Evolutionary conservation across 2,329 filamentous ascomycete species (phyloP), one percentile per base, ranked within the genome.

Genomic region (Nothophaeocryptopus gaeumannii): DNA sequence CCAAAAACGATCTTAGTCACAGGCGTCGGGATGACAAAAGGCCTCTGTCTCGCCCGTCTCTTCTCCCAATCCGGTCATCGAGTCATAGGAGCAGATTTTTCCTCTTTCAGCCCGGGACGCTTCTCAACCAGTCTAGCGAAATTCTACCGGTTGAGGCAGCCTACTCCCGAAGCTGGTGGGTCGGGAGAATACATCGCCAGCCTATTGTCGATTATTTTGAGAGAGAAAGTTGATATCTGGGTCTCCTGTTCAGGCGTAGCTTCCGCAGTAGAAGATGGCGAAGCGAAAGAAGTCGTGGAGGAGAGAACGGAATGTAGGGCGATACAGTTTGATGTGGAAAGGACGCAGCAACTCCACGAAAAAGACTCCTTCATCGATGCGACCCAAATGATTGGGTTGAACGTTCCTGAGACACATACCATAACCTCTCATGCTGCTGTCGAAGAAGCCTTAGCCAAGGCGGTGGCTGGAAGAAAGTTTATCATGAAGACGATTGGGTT

Each of bases 21-120:
- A 0, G 86, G 87, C 2, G 76, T 89, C 2, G 81, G 82, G 39
- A 90, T 88, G 78, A 76, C 80, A 37, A 87, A 89, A 64, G 86
- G 85, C 3, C 74, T 90, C 2, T 71, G 74, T 0, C 70, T 91
- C 8, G 84, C 86, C 4, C 79, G 87, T 31, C 67, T 79, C 3
- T 85, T 89, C 66, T 75, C 85, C 58, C 34, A 47, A 35, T 75
- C 77, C 1, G 84, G 84, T 2, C 84, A 89, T 64, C 75, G 76
- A n/a, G 85, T 90, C 34, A 78, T 90, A 35, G 86, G 85, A 4
- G 85, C 85, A 9, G 86, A 89, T 61, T 80, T 84, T 44, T 42
- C 32, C 9, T 45, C 65, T 70, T n/a, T 65, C 71, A 75, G 5
- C 9, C 53, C 55, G n/a, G 83, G 82, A 3, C 76, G 81, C 13